Base-by-base conservation (phyloP, 2,329 filamentous ascomycete species). In the Microsporum canis region DNA sequence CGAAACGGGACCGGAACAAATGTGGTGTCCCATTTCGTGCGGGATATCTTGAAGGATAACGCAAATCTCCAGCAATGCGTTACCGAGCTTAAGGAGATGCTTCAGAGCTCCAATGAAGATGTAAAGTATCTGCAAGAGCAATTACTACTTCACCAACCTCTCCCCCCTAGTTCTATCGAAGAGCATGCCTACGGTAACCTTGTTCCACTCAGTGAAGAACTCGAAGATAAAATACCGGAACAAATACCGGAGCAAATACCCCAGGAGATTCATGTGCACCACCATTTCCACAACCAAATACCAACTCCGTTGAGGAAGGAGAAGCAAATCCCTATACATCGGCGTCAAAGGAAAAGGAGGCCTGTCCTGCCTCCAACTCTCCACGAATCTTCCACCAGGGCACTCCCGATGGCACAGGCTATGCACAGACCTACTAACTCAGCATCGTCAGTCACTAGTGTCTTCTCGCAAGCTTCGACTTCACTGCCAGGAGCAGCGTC, bases 21-120 rank as follows among this genome's bases (percentile, higher is more conserved):
- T 62, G 89, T 95, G 41, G 89, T 97, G n/a, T 91, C 89, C 23
- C 89, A 95, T 70, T 97, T 99, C 68, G 94, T 99, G 61, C 90
- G 91, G 66, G 94, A 97, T 71, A 88, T 99, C 61, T 79, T 99
- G 17, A 87, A 95, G 69, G 94, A 99, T 72, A 99, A 99, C 70
- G 90, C 91, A 7, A 96, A 90, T 67, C 78, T 99, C 51, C 94
- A 99, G 72, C 82, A 94, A 64, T 91, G 91, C 14, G 95, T 97
- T 63, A 84, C 91, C 59, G 94, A 99, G 76, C 77, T 99, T 56
- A 83, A 91, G 17, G 91, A 96, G 71, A 86, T 99, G 84, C 80
- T 99, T 27, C 82, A 90, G 68, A 91, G 84, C 71, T 96, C 92
- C 2, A 95, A 97, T 69, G 89, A 96, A 68, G 92, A 99, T 74